These are phyloP conservation scores for Alnus glutinosa DNA, from an alignment of 306 rosid genomes.

Conservation along the genomic window DNA sequence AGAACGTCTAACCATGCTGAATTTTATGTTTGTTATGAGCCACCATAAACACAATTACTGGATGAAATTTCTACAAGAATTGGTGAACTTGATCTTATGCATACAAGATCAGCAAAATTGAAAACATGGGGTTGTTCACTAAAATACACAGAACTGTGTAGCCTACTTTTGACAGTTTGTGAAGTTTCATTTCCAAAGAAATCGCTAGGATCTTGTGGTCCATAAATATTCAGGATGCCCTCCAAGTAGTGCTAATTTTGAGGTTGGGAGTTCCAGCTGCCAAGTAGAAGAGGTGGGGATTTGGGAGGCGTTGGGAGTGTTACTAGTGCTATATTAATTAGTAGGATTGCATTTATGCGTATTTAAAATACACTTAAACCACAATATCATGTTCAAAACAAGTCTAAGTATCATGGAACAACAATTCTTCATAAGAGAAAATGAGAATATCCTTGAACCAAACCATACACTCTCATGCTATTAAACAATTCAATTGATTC, in stretches of 20 bases:
- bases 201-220: neutral
- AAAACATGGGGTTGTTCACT: no score
- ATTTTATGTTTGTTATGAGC: neutral
- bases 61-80: neutral
- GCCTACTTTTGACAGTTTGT: no score
- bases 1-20: neutral
- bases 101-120: no score
- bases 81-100: neutral
- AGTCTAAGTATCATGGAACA: neutral
- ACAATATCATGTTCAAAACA: neutral
- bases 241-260: no score
- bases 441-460: neutral
- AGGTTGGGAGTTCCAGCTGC: no score
- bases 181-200: neutral
- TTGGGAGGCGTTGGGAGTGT: neutral
- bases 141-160: neutral
- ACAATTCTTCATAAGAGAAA: neutral
- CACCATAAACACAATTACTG: neutral
- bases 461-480: neutral
- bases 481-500: neutral
- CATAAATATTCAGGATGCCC: neutral
- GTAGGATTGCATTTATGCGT: neutral
- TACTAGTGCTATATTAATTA: neutral
- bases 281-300: no score
- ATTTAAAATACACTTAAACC: no score